Percentiles rank a stretch among this genome's conserved stretches.
These are phyloP conservation scores for Noccaea caerulescens DNA, from an alignment of 345 rosid genomes.

Conservation along the genomic window DNA sequence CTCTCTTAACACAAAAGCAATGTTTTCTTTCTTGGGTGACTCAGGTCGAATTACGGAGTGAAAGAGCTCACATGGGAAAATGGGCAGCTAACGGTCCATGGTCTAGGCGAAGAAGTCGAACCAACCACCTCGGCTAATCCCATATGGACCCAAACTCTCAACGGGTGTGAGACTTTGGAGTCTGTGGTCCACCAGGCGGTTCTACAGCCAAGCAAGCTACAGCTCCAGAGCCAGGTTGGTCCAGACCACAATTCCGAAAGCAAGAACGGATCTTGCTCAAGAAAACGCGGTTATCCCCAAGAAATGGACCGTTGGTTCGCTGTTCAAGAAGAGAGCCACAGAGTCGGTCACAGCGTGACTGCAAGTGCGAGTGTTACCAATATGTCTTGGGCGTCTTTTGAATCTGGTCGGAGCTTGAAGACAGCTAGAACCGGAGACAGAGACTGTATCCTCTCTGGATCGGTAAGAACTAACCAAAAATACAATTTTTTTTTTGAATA, in stretches of 20 bases:
- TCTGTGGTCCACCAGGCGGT: conserved; percentile 60
- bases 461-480: conserved; percentile 45
- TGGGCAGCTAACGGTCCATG: conserved; percentile 55
- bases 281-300: conserved; percentile 40
- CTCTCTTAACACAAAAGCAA: conserved; percentile 4
- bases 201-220: conserved; percentile 34
- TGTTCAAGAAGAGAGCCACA: conserved; percentile 40
- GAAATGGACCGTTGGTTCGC: conserved; percentile 35
- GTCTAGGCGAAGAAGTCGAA: conserved; percentile 43
- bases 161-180: conserved; percentile 52
- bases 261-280: conserved; percentile 42
- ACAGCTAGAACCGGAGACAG: conserved; percentile 52
- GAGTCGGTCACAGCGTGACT: conserved; percentile 43
- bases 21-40: neutral
- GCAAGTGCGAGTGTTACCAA: conserved; percentile 43
- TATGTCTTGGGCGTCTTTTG: conserved; percentile 52
- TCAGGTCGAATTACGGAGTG: conserved; percentile 55
- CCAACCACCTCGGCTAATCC: conserved; percentile 40
- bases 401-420: conserved; percentile 52
- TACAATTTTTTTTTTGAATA: neutral
- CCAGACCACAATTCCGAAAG: conserved; percentile 12
- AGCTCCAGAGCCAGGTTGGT: conserved; percentile 19
- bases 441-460: conserved; percentile 54
- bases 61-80: conserved; percentile 63
- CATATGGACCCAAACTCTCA: conserved; percentile 45